Base-by-base conservation (phyloP, 2,329 filamentous ascomycete genomes). In the Gliomastix tumulicola region DNA sequence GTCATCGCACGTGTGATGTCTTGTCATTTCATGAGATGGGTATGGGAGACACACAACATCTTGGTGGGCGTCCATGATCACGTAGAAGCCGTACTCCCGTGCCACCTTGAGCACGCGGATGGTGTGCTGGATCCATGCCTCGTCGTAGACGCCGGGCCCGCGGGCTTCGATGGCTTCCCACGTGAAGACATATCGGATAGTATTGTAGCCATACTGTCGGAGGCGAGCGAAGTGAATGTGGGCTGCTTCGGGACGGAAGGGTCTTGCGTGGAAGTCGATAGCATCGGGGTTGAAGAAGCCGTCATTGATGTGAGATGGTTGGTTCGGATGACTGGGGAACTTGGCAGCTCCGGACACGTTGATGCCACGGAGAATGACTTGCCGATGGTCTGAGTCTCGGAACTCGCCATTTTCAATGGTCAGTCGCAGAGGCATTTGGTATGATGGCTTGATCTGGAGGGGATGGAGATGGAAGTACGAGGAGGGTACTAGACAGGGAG, bases 31-130 rank as follows among this genome's bases (percentile, higher is more conserved):
- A n/a, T n/a, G n/a, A n/a, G n/a, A n/a, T n/a, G n/a, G n/a, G n/a
- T n/a, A n/a, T n/a, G n/a, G n/a, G n/a, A n/a, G n/a, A n/a, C n/a
- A n/a, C n/a, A n/a, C n/a, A 49, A 97, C 90, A 66, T 98, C 92
- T 69, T 98, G 92, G 59, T 98, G 92, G 16, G 92, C 90, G 50
- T 98, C 94, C 88, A 98, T 95, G 56, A 96, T 97, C 34, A 98
- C 73, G 53, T 94, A 94, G 59, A 98, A 96, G 20, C 86, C 87
- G 66, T 94, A 97, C 25, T 79, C 72, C 56, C 89, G 95, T 25
- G 89, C 89, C 44, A 88, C 69, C 39, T 88, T 76, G 48, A 98
- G 62, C 10, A 95, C 69, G 28, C 86, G 75, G 46, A 98, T 87
- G 1, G 92, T 98, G 56, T 94, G 87, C 46, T 85, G 73, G 46